Base-by-base conservation (phyloP, 2,329 filamentous ascomycete species). In the Fulvia fulva region DNA sequence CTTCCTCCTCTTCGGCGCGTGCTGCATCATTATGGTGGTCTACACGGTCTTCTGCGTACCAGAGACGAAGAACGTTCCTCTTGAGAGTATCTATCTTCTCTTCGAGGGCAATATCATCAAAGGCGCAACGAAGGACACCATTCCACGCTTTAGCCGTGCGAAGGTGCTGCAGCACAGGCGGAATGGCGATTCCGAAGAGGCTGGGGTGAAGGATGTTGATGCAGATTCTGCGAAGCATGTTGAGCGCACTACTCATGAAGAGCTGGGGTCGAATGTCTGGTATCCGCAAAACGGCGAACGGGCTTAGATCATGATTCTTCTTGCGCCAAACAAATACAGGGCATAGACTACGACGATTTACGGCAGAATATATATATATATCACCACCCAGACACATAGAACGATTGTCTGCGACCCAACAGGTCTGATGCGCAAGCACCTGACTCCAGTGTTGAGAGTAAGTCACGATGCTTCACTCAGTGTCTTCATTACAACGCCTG, bases 91-190 rank as follows among this genome's bases (percentile, higher is more conserved):
- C 16, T 70, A 74, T 53, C 51, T 75, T 51, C 67, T 78, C 30
- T 78, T 78, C 58, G 74, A 77, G 53, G 75, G 72, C 28, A 65
- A 69, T 56, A 76, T 78, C 49, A 67, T 78, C 60, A 70, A 67
- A 37, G 75, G 75, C 3, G 74, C 72, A 22, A 57, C 74, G 22
- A 69, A 65, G 56, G 76, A 77, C 59, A 76, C 71, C 1, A 66
- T 76, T 22, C 75, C 75, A 0, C 65, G 68, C 30, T 67, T 65
- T 45, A 69, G 72, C 7, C 67, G 75, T 25, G 74, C 75, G 21
- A 75, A 70, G 69, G 56, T 67, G 64, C 66, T 77, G 54, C 66
- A 70, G 60, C 60, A 60, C n/a, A 70, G 52, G 63, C 68, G 52
- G 63, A 56, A 63, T 28, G 67, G 69, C 7, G 66, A 73, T 22